Percentiles rank a stretch among this genome's conserved stretches.
Conservation (phyloP, 495 filamentous ascomycete genomes). For the Cercophora sp. region DNA sequence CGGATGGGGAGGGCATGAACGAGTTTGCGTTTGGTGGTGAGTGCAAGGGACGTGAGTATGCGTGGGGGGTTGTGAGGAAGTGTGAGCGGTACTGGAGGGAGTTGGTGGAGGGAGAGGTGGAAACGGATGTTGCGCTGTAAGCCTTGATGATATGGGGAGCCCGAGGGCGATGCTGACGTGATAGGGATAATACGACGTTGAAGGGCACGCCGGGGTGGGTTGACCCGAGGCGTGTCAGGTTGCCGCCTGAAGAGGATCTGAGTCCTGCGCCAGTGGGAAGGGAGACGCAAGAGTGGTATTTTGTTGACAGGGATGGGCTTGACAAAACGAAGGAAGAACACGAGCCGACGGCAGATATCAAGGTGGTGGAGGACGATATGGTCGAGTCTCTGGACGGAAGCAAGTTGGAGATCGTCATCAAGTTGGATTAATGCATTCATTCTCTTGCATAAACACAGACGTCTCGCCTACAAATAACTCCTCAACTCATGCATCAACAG, state of each 20-base stretch:
- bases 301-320: constrained; percentile 10
- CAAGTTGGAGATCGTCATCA: neutral
- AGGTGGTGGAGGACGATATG: too few relatives aligned
- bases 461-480: neutral
- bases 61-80: neutral
- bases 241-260: constrained; percentile 21
- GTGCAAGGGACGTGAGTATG: constrained; percentile 8
- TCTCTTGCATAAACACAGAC: neutral
- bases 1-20: constrained; percentile 16
- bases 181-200: constrained; percentile 25
- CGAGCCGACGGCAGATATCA: too few relatives aligned
- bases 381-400: neutral
- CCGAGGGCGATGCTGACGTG: constrained; percentile 14
- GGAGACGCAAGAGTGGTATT: constrained; percentile 20
- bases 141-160: constrained; percentile 18
- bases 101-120: neutral
- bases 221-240: constrained; percentile 16
- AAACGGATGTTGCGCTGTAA: constrained; percentile 10
- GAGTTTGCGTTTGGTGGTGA: constrained; percentile 16
- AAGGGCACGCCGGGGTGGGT: constrained; percentile 19
- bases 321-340: neutral
- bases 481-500: too few relatives aligned
- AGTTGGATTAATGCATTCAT: neutral
- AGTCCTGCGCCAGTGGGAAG: constrained; percentile 16
- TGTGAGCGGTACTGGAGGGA: neutral